A percentile compares a stretch with the other conserved stretches of the same genome.
These are phyloP conservation scores for Wickerhamomyces sp. DNA, from an alignment of 1,139 yeast genomes.

Conservation along the genomic window DNA sequence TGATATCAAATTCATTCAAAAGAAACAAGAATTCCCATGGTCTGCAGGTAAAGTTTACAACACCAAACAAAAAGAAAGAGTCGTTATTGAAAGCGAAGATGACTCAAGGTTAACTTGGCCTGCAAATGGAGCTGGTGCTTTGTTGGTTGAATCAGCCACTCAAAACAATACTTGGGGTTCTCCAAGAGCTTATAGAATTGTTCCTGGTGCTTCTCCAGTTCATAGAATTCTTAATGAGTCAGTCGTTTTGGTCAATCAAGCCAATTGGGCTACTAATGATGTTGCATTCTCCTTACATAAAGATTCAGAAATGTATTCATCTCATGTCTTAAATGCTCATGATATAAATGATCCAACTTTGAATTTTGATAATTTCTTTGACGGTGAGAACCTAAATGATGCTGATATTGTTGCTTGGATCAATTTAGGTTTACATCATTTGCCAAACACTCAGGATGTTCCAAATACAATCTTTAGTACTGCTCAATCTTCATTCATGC, in stretches of 20 bases:
- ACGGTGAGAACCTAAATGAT: slow-evolving; percentile 21
- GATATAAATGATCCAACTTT: slow-evolving; percentile 21
- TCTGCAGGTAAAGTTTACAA: slow-evolving; percentile 17
- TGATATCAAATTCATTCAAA: slow-evolving; percentile 11
- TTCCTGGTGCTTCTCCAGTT: slow-evolving; percentile 18
- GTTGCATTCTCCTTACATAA: slow-evolving; percentile 20
- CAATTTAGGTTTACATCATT: slow-evolving; percentile 23
- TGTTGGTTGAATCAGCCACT: slow-evolving; percentile 21
- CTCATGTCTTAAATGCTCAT: slow-evolving; percentile 19
- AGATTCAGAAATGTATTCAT: slow-evolving; percentile 22
- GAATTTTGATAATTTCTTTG: slow-evolving; percentile 17
- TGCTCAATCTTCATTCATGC: slow-evolving; percentile 19
- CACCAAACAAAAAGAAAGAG: slow-evolving; percentile 14
- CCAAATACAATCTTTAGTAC: slow-evolving; percentile 24
- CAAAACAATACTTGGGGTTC: slow-evolving; percentile 21
- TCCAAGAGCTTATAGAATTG: slow-evolving; percentile 24
- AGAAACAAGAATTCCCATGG: slow-evolving; percentile 21
- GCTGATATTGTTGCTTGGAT: slow-evolving; percentile 25
- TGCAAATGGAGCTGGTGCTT: slow-evolving; percentile 20
- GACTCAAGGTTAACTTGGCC: slow-evolving; percentile 15
- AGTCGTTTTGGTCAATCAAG: slow-evolving; percentile 14
- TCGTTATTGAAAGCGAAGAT: slow-evolving; percentile 15
- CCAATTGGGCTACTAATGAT: slow-evolving; percentile 22
- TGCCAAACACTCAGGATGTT: slow-evolving; percentile 25
- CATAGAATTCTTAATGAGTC: slow-evolving; percentile 14